phyloP scores from a whole-genome alignment of 768 basidiomycete genomes.

The Amanita jacksonii region DNA sequence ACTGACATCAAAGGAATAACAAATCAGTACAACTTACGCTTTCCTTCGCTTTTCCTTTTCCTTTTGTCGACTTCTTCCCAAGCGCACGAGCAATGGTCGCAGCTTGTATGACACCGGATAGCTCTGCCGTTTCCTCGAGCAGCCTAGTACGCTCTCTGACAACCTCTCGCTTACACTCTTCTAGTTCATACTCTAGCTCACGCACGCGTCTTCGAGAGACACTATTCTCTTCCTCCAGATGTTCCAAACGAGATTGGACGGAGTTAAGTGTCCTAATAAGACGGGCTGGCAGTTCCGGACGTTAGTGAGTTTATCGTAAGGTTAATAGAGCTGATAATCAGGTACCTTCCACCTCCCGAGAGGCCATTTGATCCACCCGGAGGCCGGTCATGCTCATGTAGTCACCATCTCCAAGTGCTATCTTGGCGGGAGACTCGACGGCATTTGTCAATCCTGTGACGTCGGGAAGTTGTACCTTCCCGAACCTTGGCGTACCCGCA shows the following conservation, averaged over 20 bases:
- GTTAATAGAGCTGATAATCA: not conserved
- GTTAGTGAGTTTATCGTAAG: too few species aligned
- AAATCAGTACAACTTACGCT: not conserved
- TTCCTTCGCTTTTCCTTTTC: slow-evolving; percentile 31
- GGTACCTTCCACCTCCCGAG: slow-evolving; percentile 59
- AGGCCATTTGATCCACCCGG: slow-evolving; percentile 30
- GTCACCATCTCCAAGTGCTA: slow-evolving; percentile 24
- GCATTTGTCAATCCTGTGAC: slow-evolving; percentile 79
- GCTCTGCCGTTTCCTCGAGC: slow-evolving; percentile 43
- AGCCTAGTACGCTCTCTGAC: slow-evolving; percentile 58
- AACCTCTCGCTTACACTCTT: slow-evolving; percentile 74
- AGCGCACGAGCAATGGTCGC: slow-evolving; percentile 21
- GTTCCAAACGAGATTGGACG: slow-evolving; percentile 59
- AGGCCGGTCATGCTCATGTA: slow-evolving; percentile 33
- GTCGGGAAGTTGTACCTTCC: slow-evolving; percentile 60
- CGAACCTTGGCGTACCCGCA: slow-evolving; percentile 16
- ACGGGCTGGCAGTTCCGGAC: too few species aligned
- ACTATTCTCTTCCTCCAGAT: slow-evolving; percentile 75
- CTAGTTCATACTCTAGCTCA: slow-evolving; percentile 82
- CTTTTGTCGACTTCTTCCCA: slow-evolving; percentile 17
- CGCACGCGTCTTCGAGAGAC: slow-evolving; percentile 75
- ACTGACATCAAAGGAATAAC: not conserved
- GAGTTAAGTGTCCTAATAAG: slow-evolving; percentile 50
- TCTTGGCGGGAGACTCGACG: slow-evolving; percentile 62
- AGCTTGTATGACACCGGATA: slow-evolving; percentile 13